Evolutionary conservation across 1,284 basidiomycete genomes (phyloP), one percentile per base, ranked within the genome.

Genomic region (Abortiporus biennis): DNA sequence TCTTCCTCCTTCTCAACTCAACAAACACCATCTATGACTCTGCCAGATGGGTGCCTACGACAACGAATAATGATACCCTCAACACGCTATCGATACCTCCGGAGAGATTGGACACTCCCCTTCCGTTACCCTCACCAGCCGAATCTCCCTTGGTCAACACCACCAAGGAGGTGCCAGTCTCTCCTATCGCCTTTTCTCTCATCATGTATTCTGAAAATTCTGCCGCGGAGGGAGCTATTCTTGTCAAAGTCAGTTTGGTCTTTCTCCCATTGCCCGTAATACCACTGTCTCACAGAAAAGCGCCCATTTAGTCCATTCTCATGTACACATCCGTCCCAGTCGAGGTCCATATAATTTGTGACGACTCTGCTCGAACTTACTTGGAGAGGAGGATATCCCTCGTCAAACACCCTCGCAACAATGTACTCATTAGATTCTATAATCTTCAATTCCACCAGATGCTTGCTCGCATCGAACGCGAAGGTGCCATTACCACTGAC

Each of bases 341-440:
- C 12, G 62, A 71, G n/a, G 64, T 73, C 43, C 71, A 74, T 48
- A 68, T 73, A 42, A 63, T 73, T 16, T 72, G 69, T 46, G 69
- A 73, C 46, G 61, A 67, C 21, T 49, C 38, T 6, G 69, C 69
- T 1, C 63, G 68, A 43, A 37, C 50, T 3, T 61, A 64, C 41
- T 53, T 72, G 4, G 61, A 67, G 43, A 47, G 47, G 5, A 61
- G 70, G 3, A 43, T 72, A 16, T 38, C 52, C 5, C 62, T 71
- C 23, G 51, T 74, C 22, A 59, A 52, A 6, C 61, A 56, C 8
- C 70, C 70, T 2, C 42, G 52, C 4, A 58, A 65, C 45, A 52
- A 59, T 35, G 47, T 72, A 40, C 51, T 54, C 15, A 61, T 74
- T 2, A 61, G 60, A 23, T 72, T 69, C 48, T 68, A 72, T 39